Evolutionary conservation across 805 yeast species (phyloP).

Genomic region (Ogataea paradorogensis): DNA sequence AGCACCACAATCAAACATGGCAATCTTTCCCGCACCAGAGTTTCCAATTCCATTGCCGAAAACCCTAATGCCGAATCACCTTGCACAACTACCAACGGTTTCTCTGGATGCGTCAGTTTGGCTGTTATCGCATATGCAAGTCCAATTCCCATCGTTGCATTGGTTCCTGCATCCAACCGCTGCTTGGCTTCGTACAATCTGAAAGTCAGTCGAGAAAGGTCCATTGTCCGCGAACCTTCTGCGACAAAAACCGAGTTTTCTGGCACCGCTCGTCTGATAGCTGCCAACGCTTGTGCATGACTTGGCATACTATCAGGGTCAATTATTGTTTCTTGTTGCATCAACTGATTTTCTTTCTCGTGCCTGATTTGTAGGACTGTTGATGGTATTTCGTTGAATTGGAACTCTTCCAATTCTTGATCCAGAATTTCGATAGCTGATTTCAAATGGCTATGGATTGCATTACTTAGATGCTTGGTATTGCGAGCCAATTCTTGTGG

Average conservation of each 20-base stretch:
- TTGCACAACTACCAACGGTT: conserved; percentile 55
- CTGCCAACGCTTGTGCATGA: conserved; percentile 54
- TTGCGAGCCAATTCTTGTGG: conserved; percentile 44
- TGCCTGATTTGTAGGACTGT: conserved; percentile 29
- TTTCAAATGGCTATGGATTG: conserved; percentile 46
- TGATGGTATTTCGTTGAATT: conserved; percentile 31
- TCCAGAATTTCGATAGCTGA: conserved; percentile 39
- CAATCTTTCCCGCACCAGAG: conserved; percentile 52
- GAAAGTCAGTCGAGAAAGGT: conserved; percentile 60
- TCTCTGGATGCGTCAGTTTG: conserved; percentile 41
- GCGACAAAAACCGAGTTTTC: conserved; percentile 44
- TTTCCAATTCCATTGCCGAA: conserved; percentile 70
- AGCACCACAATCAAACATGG: conserved; percentile 60
- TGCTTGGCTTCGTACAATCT: conserved; percentile 49
- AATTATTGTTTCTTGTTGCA: conserved; percentile 30
- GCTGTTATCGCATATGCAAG: conserved; percentile 68
- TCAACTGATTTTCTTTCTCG: conserved; percentile 33
- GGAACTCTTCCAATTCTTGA: conserved; percentile 16
- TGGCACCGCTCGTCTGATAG: conserved; percentile 36
- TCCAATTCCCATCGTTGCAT: conserved; percentile 78
- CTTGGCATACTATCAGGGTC: conserved; percentile 31
- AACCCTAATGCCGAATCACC: conserved; percentile 82
- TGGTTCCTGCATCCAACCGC: conserved; percentile 70
- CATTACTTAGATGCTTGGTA: conserved; percentile 9
- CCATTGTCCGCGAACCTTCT: conserved; percentile 83